These are phyloP conservation scores for Nephelium lappaceum DNA, from an alignment of 345 rosid genomes.

Conservation along the genomic window DNA sequence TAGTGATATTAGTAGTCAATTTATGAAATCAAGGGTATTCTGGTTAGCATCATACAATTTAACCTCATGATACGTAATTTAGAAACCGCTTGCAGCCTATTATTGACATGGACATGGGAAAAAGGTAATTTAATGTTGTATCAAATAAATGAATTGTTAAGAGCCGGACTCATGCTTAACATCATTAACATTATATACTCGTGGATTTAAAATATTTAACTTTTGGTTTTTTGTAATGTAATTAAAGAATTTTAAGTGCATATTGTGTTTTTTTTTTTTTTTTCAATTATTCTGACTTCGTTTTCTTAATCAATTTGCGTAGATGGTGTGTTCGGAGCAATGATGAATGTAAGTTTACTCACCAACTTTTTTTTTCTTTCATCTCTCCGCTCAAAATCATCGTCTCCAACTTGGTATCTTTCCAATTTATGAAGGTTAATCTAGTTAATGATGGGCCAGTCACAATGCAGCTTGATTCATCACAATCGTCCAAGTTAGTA, in stretches of 20 bases:
- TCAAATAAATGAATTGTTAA: neutral
- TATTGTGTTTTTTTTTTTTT: neutral
- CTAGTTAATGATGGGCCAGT: slow-evolving; percentile 90
- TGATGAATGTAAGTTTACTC: slow-evolving; percentile 69
- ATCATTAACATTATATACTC: neutral
- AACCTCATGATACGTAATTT: neutral
- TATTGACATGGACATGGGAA: neutral
- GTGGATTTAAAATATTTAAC: neutral
- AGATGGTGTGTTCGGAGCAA: slow-evolving; percentile 89
- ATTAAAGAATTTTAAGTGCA: neutral
- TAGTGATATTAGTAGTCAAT: neutral
- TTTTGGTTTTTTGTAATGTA: neutral
- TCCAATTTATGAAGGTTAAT: slow-evolving; percentile 54
- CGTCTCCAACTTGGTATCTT: neutral
- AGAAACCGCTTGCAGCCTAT: neutral
- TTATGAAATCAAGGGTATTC: neutral
- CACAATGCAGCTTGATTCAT: slow-evolving; percentile 86
- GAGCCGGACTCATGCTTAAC: neutral
- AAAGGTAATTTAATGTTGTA: neutral
- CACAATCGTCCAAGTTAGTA: slow-evolving; percentile 67
- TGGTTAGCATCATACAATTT: neutral
- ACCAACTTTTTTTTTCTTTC: neutral
- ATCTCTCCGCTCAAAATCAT: neutral
- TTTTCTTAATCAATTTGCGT: slow-evolving; percentile 2
- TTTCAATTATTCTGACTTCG: neutral